Percentiles rank a stretch among this genome's conserved stretches.
Conservation (phyloP, 1,284 basidiomycete species). For the Baeospora myosura region DNA sequence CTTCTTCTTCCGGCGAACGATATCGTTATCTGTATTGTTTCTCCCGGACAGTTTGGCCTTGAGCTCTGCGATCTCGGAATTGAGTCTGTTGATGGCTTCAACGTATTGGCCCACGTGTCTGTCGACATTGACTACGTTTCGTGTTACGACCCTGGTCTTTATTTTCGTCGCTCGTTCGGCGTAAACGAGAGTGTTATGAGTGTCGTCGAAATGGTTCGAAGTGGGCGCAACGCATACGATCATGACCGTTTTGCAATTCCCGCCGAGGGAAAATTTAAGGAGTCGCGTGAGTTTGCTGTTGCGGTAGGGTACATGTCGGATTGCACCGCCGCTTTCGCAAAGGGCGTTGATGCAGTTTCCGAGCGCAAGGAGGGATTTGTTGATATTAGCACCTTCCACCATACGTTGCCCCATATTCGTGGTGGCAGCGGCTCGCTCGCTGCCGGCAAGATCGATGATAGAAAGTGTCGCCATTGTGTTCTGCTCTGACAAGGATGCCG, state of each 20-base stretch:
- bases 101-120: constrained; percentile 91
- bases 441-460: constrained; percentile 94
- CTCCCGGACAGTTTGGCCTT: constrained; percentile 78
- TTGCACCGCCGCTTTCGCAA: constrained; percentile 79
- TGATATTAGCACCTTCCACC: constrained; percentile 96
- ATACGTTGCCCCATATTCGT: constrained; percentile 95
- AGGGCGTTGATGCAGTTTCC: constrained; percentile 96
- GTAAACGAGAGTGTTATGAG: constrained; percentile 93
- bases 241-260: constrained; percentile 98
- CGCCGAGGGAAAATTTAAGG: constrained; percentile 93
- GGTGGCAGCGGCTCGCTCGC: constrained; percentile 90
- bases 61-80: constrained; percentile 77
- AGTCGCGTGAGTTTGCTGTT: constrained; percentile 95
- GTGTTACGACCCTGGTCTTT: constrained; percentile 87
- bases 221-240: constrained; percentile 94
- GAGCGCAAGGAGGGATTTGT: constrained; percentile 91
- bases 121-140: constrained; percentile 90
- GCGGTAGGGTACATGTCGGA: constrained; percentile 88
- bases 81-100: constrained; percentile 85
- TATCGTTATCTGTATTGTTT: constrained; percentile 52
- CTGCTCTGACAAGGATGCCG: constrained; percentile 72
- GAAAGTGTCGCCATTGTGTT: constrained; percentile 83
- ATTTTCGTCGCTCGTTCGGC: constrained; percentile 96
- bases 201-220: constrained; percentile 92
- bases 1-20: constrained; percentile 53